Evolutionary conservation across 192 early-diverging fungal species (phyloP).

Genomic region (Backusella parvicylindrica): DNA sequence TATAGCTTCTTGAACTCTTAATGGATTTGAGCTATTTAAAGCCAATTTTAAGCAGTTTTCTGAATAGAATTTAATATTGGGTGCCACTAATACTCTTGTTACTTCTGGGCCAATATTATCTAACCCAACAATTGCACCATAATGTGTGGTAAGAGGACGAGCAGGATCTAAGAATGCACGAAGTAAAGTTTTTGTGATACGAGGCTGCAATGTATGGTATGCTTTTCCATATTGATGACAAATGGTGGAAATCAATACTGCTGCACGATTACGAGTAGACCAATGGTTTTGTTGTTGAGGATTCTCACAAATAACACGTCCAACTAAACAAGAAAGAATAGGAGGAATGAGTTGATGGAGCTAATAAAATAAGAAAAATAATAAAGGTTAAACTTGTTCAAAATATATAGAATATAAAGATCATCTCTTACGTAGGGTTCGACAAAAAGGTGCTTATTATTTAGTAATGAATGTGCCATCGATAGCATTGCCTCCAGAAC

Average conservation of each 20-base stretch:
- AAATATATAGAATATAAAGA: not conserved
- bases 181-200: constrained; percentile 86
- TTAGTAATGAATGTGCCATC: constrained; percentile 73
- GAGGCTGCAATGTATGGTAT: constrained; percentile 86
- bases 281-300: constrained; percentile 77
- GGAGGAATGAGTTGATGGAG: constrained; percentile 95
- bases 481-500: constrained; percentile 75
- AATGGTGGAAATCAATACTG: constrained; percentile 68
- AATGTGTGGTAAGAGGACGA: constrained; percentile 80
- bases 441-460: constrained; percentile 85
- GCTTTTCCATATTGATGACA: constrained; percentile 71
- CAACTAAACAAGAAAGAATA: constrained; percentile 90
- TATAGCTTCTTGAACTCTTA: constrained; percentile 32
- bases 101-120: constrained; percentile 75
- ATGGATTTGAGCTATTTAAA: constrained; percentile 11
- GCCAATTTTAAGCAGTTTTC: constrained; percentile 35
- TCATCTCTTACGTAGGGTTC: constrained; percentile 83
- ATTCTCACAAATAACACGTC: constrained; percentile 70
- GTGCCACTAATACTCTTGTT: constrained; percentile 68
- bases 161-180: constrained; percentile 85
- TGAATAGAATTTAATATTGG: constrained; percentile 70
- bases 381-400: not conserved
- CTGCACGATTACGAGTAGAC: constrained; percentile 74
- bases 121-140: constrained; percentile 85
- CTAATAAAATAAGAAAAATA: constrained; percentile 37